Evolutionary conservation across 768 basidiomycete genomes (phyloP), one percentile per base, ranked within the genome.

Genomic region (Hypholoma sublateritium): DNA sequence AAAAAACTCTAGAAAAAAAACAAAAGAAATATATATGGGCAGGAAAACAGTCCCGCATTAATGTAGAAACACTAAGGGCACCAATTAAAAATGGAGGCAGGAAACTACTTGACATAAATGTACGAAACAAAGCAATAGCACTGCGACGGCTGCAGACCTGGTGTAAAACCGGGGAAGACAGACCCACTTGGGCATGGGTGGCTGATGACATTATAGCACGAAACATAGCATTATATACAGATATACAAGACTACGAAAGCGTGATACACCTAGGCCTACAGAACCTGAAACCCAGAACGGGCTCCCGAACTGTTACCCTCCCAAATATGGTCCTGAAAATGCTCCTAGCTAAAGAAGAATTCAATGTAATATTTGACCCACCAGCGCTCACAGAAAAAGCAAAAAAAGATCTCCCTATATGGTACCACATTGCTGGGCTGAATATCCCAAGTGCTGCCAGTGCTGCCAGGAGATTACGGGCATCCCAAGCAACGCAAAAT

Each of bases 11-110:
- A 0, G 19, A 53, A 21, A 67, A 62, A 24, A 61, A 32, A 4
- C 66, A 65, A 3, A 21, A 60, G 1, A 54, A 64, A 4, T 75
- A 74, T 32, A 59, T 75, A 2, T 75, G 68, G 68, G 56, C 58
- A 3, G 56, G 62, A 0, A 34, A 41, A 17, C 44, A 54, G 5
- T 43, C 62, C 0, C 56, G 65, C 12, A 57, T 70, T 1, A 61
- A 62, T 36, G 28, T 53, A 16, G 57, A 68, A 0, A 69, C 59
- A 0, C 49, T 74, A 0, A 45, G 51, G 13, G 56, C 58, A 0
- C 61, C 61, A 0, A 50, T 59, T 0, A 56, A 61, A 0, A 36
- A 54, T 16, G 71, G 72, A 5, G 66, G 67, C 0, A 45, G 55
- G 13, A 59, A 55, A 2, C 22, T 69, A 1, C 53, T 71, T 1